Percentiles rank a stretch among this genome's conserved stretches.
Evolutionary conservation across 352 stramenopile genomes (phyloP).

Genomic region (Phytopythium sindhum): DNA sequence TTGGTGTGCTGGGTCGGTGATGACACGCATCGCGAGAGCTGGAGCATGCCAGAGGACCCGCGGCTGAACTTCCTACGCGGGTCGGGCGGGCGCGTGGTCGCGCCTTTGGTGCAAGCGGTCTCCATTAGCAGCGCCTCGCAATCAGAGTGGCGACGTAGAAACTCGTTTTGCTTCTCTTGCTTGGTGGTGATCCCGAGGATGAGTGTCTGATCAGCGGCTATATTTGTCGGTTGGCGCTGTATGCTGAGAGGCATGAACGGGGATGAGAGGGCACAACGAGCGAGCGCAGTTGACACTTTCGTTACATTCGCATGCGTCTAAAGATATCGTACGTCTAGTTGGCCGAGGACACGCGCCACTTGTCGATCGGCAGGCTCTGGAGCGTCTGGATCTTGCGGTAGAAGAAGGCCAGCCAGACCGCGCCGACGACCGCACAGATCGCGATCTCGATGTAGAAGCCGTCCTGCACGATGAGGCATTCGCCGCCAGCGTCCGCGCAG

Average conservation of each 20-base stretch:
- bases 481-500: constrained; percentile 52
- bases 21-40: constrained; percentile 54
- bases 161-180: neutral
- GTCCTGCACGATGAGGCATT: constrained; percentile 76
- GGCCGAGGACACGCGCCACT: constrained; percentile 60
- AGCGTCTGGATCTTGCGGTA: constrained; percentile 64
- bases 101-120: neutral
- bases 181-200: neutral
- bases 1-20: constrained; percentile 39
- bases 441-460: constrained; percentile 81
- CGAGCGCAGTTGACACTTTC: constrained; percentile 14
- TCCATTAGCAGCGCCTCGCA: neutral
- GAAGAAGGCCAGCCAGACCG: constrained; percentile 70
- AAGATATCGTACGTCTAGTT: constrained; percentile 5
- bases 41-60: constrained; percentile 19
- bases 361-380: constrained; percentile 81
- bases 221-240: neutral
- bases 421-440: constrained; percentile 62
- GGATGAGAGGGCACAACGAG: neutral
- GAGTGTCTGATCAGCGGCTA: neutral
- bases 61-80: constrained; percentile 2
- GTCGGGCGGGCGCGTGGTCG: neutral
- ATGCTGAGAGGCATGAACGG: neutral
- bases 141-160: neutral
- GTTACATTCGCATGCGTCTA: constrained; percentile 25